Conservation (phyloP, 768 basidiomycete species). For the Crucibulum laeve region DNA sequence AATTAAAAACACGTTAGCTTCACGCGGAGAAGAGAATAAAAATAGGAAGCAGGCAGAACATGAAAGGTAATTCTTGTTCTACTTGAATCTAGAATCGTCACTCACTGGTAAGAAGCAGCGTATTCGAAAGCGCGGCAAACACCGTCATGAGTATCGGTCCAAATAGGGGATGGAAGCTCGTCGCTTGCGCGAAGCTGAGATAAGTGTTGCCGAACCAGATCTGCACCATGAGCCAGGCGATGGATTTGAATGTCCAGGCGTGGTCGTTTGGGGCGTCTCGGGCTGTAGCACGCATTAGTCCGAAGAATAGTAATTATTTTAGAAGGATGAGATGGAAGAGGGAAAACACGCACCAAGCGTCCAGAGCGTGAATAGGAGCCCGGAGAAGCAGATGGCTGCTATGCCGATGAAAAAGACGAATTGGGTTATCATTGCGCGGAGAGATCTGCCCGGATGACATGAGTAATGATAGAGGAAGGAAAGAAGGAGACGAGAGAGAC, state of each 20-base stretch:
- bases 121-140: constrained; percentile 78
- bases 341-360: constrained; percentile 39
- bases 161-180: constrained; percentile 64
- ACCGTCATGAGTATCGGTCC: constrained; percentile 77
- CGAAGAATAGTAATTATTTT: background rate
- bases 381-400: constrained; percentile 78
- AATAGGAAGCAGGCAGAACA: no score
- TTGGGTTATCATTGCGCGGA: constrained; percentile 79
- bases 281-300: constrained; percentile 17
- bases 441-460: constrained; percentile 43
- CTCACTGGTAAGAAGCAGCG: constrained; percentile 76
- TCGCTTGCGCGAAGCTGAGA: constrained; percentile 51
- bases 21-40: background rate
- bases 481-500: constrained; percentile 18
- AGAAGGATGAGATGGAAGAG: constrained; percentile 3
- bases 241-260: constrained; percentile 39
- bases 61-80: no score
- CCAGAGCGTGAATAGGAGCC: constrained; percentile 54
- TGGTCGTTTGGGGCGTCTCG: constrained; percentile 19
- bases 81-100: no score
- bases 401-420: constrained; percentile 78
- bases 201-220: constrained; percentile 85
- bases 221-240: constrained; percentile 82
- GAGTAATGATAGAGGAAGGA: constrained; percentile 1
- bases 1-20: background rate